Base-by-base conservation (phyloP, 495 filamentous ascomycete species). In the Cenococcum geophilum region DNA sequence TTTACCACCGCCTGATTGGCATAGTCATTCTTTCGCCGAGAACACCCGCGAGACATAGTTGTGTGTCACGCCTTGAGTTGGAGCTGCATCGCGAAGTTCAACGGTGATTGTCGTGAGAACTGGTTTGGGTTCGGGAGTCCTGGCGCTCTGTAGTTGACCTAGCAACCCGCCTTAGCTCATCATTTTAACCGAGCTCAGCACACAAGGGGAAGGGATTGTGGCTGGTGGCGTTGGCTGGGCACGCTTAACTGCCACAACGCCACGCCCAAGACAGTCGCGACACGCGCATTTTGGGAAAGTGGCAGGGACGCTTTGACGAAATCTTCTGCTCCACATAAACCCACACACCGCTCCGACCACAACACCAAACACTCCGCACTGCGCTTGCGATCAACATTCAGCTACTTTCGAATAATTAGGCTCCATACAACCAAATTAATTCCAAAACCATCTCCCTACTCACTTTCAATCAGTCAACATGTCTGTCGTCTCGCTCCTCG, bases 401-500 rank as follows among this genome's bases (percentile, higher is more conserved):
- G 40, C 40, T 45, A 45, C 40, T 45, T 45, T 45, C 11, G 40
- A 4, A 45, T 45, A 45, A 2, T 45, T 45, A 45, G 14, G 2
- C 49, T 23, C 25, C 23, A 23, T 32, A 18, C 49, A 25, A 25
- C 16, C 49, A 27, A 52, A 27, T 20, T 32, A 52, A 16, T 32
- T n/a, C 21, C 49, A 16, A 52, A 32, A 52, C 6, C 22, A 11
- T 20, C 49, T 27, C 16, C 21, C 25, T 20, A 11, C 49, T 16
- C 49, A 4, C 21, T 16, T 59, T 36, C 59, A 32, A 42, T 52
- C 59, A 34, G 18, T 20, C 75, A 88, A 74, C 60, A 98, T 98
- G 93, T 96, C 93, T 69, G 89, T 97, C 72, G 91, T 98, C 62
- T 93, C 92, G 59, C 85, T 98, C 32, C 83, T 98, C 42, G 91